Base-by-base conservation (phyloP, 192 early-diverging fungal genomes). In the Coemansia sp. region DNA sequence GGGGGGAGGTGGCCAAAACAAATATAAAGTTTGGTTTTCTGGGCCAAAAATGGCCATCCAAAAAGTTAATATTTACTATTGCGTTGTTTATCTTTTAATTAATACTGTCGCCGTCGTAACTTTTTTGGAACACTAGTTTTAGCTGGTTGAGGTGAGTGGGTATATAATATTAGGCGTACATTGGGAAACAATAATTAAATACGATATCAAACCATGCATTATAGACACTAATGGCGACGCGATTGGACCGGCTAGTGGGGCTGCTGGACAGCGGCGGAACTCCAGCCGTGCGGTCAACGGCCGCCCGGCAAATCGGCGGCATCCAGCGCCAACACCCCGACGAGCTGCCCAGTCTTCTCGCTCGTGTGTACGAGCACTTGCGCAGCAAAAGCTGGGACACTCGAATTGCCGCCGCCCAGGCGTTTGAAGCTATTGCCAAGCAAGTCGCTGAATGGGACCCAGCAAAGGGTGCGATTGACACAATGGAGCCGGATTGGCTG, bases 201-300 rank as follows among this genome's bases (percentile, higher is more conserved):
- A 45, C 41, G 41, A 45, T n/a, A 45, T 45, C 21, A 12, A 45
- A 45, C 41, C 11, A 45, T 11, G 19, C 15, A 21, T 45, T 45
- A 38, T 5, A 45, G 41, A 45, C 32, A n/a, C 15, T 45, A 45
- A 84, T 81, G 70, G 61, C 73, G 27, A 69, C 74, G 52, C 93
- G 97, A 70, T 86, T 99, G 56, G 96, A 99, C 70, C 87, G 96
- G 32, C 87, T 99, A 21, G 88, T 99, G 48, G 85, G 91, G 25
- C 86, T 99, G 21, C 81, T 99, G 37, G 96, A 98, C 64, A 97
- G 90, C 6, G 97, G 97, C 22, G 93, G 94, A 2, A 97, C 94
- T 5, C 75, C 89, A 0, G 77, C 90, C 41, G 92, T 99, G 48
- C 72, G 97, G 14, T 75, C 82, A 32, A 94, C 95, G 12, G 97